Evolutionary conservation across 345 rosid species (phyloP), one percentile per base, ranked within the genome.

Genomic region (Chamaenerion angustifolium): DNA sequence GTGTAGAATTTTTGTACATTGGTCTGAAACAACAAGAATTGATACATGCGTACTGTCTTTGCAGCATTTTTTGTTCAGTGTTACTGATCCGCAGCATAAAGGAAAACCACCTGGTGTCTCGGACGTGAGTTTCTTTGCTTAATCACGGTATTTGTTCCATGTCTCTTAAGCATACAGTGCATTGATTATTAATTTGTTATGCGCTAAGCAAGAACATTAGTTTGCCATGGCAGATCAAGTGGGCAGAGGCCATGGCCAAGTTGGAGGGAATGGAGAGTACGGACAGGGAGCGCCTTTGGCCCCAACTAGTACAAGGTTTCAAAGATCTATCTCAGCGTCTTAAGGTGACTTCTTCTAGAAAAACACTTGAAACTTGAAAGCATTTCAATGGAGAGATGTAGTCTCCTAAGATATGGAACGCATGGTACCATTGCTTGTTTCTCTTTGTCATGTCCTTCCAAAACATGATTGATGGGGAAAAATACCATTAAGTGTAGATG

Each of bases 261-360:
- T 77, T 92, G 49, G 96, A 88, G 71, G 95, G 96, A 31, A 88
- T 92, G 99, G 95, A 88, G 59, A 78, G 84, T 51, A 54, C 73
- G 14, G 94, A 88, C 54, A 68, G 99, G 40, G 99, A 84, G 66
- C 93, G 99, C 47, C 67, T 92, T 42, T 92, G 96, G 95, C 96
- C 99, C 60, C 94, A 92, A 71, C 96, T 88, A 72, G 88, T 84
- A 63, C 88, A 77, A 51, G 96, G 96, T 56, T 87, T 92, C 62
- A 92, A 84, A 71, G 94, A 92, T 74, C 95, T 87, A 55, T 87
- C 98, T 2, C 73, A 74, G 43, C 96, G 96, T 17, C 78, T 92
- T 43, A 80, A 87, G 90, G 96, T 92, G 42, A 57, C 60, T 43
- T 44, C 3, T 54, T 16, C 12, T 16, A n/a, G 12, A 7, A 8